phyloP scores from a whole-genome alignment of 2,329 filamentous ascomycete species.

The Ceratocystis albifundus region DNA sequence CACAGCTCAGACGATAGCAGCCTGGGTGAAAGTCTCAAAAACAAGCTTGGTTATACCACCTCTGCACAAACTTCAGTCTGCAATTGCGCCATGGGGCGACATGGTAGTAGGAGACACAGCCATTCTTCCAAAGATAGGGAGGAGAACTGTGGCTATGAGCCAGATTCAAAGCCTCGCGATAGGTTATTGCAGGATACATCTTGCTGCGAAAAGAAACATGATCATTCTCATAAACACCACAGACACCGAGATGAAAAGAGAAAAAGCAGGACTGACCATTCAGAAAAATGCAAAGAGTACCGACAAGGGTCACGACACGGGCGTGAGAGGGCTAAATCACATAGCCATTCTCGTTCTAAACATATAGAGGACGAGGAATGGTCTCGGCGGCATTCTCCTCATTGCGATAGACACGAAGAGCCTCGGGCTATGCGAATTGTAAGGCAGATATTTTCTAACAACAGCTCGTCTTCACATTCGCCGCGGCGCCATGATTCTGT shows the following conservation, averaged over 20 bases:
- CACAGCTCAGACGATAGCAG: neutral
- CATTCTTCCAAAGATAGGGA: neutral
- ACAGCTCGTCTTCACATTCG: neutral
- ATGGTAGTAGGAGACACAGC: neutral
- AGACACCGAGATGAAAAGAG: neutral
- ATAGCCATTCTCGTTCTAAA: neutral
- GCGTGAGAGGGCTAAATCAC: neutral
- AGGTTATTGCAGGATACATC: neutral
- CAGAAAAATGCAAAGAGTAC: neutral
- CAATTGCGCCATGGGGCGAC: neutral
- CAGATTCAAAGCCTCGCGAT: neutral
- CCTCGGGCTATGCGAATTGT: constrained; percentile 11
- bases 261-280: neutral
- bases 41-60: neutral
- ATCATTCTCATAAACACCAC: neutral
- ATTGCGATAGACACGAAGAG: constrained; percentile 8
- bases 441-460: neutral
- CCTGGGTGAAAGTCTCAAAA: neutral
- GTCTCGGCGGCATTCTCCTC: neutral
- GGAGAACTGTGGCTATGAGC: neutral
- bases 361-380: neutral
- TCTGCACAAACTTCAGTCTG: neutral
- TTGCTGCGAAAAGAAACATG: neutral
- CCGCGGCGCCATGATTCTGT: neutral
- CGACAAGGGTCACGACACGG: neutral